Percentiles rank a stretch among this genome's conserved stretches.
Conservation (phyloP, 2,329 filamentous ascomycete species). For the Fusarium sp. region DNA sequence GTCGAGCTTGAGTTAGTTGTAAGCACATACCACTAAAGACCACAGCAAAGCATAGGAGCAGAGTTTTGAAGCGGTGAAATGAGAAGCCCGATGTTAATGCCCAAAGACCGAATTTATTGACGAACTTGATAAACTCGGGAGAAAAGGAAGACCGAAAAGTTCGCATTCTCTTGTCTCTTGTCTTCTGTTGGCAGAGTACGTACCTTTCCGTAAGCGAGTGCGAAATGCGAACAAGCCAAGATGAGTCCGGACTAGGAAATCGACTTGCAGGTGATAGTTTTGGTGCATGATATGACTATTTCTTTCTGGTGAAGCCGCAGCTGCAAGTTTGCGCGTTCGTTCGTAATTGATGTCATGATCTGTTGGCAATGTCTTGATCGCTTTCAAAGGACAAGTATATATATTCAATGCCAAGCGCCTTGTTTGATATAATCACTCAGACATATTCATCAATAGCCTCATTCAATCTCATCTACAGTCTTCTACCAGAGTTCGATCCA, state of each 20-base stretch:
- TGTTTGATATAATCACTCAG: background rate
- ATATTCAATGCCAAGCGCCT: background rate
- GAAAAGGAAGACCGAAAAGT: background rate
- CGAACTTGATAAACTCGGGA: background rate
- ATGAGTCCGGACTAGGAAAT: slow-evolving; percentile 1
- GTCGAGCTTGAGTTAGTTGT: background rate
- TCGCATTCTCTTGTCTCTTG: background rate
- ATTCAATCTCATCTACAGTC: background rate
- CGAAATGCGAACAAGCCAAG: slow-evolving; percentile 25
- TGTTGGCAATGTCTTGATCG: background rate
- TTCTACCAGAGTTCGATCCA: background rate
- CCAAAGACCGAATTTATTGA: background rate
- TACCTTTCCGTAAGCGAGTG: slow-evolving; percentile 23
- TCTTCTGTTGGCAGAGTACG: background rate
- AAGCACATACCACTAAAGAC: background rate
- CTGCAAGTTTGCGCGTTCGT: slow-evolving; percentile 21
- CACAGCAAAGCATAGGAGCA: background rate
- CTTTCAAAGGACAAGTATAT: background rate
- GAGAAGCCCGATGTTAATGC: background rate
- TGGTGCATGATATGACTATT: background rate
- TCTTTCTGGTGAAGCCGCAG: background rate
- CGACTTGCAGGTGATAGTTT: background rate
- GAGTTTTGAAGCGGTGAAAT: background rate
- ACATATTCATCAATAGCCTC: background rate
- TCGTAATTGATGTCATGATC: background rate